Base-by-base conservation (phyloP, 2,329 filamentous ascomycete genomes). In the Fusarium sp. region DNA sequence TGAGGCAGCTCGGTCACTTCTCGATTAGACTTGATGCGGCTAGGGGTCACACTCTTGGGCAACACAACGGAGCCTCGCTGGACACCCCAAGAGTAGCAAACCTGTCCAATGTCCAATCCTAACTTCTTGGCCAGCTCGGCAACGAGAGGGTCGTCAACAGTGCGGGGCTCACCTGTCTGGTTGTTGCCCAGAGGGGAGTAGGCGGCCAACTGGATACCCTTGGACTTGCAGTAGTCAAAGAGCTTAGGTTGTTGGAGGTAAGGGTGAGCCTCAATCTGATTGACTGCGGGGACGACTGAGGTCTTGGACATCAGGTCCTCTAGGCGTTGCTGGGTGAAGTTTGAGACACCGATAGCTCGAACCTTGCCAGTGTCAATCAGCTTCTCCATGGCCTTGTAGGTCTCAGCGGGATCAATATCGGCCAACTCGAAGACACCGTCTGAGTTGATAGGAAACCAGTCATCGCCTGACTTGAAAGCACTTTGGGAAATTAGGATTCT, bases 341-440 rank as follows among this genome's bases (percentile, higher is more conserved):
- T 79, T 54, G 66, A 77, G 62, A 72, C 76, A 71, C 88, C 88
- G 64, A 90, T 88, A 78, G 88, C 87, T 75, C 82, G 83, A 66
- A 86, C 87, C 28, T 67, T 70, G 54, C 62, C 62, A 1, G 67
- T 52, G 21, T 47, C 56, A 4, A 81, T 68, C 9, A 82, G 72
- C 24, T 73, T 73, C 73, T 81, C 79, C 77, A 83, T 79, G 17
- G 77, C 78, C 14, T 64, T 66, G 71, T 76, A 81, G 0, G 78
- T 80, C 62, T 81, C 80, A 24, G 78, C 77, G 75, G 86, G 73
- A 50, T 78, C 72, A 54, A 77, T 75, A 43, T 77, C 89, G 24
- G 87, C 89, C 74, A 90, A 84, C 64, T 85, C 81, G 77, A 89
- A 90, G 75, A 88, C 82, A 83, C 88, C 89, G 77, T 89, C 84